phyloP scores from a whole-genome alignment of 768 basidiomycete genomes.

The Lentinula sp. region DNA sequence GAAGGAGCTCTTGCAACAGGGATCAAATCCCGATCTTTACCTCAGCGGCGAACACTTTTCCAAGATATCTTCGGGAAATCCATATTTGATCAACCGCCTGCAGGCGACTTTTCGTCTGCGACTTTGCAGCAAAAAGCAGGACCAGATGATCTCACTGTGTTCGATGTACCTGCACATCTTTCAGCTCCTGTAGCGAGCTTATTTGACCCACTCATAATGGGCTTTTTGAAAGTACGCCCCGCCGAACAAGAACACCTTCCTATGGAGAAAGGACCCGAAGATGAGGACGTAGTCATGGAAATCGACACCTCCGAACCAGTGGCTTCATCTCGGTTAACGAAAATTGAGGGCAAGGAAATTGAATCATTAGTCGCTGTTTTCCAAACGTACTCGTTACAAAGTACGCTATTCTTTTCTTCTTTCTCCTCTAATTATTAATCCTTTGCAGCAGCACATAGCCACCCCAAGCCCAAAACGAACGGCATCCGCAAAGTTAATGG shows the following conservation, averaged over 20 bases:
- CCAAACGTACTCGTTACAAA: conserved; percentile 36
- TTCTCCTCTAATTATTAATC: conserved; percentile 21
- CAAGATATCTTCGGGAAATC: conserved; percentile 88
- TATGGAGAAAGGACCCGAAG: conserved; percentile 13
- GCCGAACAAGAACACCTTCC: conserved; percentile 7
- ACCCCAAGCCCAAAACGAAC: conserved; percentile 4
- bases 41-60: conserved; percentile 57
- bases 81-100: conserved; percentile 37
- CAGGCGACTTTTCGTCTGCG: conserved; percentile 6
- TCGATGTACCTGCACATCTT: conserved; percentile 69
- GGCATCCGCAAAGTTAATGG: conserved; percentile 6
- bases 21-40: conserved; percentile 21
- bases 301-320: conserved; percentile 23
- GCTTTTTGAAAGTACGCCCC: conserved; percentile 25
- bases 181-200: conserved; percentile 68
- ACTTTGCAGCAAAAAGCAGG: conserved; percentile 16
- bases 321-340: conserved; percentile 22
- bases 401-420: background rate
- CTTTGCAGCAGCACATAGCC: conserved; percentile 10
- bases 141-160: conserved; percentile 40
- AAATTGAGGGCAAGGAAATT: conserved; percentile 46
- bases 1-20: conserved; percentile 36
- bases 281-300: conserved; percentile 41
- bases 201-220: conserved; percentile 50
- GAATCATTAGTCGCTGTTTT: conserved; percentile 64